Evolutionary conservation across 1,284 basidiomycete genomes (phyloP), one percentile per base, ranked within the genome.

Genomic region (Sphagnurus paluster): DNA sequence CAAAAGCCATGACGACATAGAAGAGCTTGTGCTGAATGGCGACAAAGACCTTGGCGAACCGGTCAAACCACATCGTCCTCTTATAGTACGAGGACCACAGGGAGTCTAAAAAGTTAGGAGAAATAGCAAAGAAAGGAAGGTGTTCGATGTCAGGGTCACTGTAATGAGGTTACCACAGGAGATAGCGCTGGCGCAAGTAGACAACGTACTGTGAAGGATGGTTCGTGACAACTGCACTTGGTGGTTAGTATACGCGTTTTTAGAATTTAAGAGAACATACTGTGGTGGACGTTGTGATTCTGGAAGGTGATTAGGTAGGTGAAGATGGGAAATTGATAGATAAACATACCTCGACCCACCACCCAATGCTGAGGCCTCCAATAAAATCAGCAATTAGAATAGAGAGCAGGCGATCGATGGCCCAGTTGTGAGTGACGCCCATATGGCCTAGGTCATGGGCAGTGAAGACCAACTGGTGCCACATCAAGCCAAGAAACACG

Each of bases 211-310:
- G 97, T 49, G 96, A 90, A 3, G 94, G 94, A 60, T 98, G 94
- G 61, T 99, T 99, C 25, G 96, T 92, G 46, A 98, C 93, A 42
- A 98, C 91, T 93, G 53, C 13, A 21, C 42, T 32, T 20, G 42
- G 19, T 52, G 38, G 49, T 55, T 54, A 54, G 38, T 32, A 53
- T 41, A 16, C 33, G 7, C 48, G 30, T 41, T 37, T 29, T 23
- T 48, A 16, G 35, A 20, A n/a, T 29, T 54, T 43, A 46, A 41
- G 37, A 45, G 24, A 44, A 74, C 82, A 72, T 64, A 86, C 83
- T 77, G 71, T 99, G 96, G 71, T 99, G 96, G 40, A 97, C 84
- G 60, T 99, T 98, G 67, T 99, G 96, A 63, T 97, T 98, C 90
- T 94, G 49, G 8, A 16, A 29, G 5, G 47, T 37, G 42, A 30